Evolutionary conservation across 768 basidiomycete species (phyloP).

Genomic region (Auricularia auricula-judae): DNA sequence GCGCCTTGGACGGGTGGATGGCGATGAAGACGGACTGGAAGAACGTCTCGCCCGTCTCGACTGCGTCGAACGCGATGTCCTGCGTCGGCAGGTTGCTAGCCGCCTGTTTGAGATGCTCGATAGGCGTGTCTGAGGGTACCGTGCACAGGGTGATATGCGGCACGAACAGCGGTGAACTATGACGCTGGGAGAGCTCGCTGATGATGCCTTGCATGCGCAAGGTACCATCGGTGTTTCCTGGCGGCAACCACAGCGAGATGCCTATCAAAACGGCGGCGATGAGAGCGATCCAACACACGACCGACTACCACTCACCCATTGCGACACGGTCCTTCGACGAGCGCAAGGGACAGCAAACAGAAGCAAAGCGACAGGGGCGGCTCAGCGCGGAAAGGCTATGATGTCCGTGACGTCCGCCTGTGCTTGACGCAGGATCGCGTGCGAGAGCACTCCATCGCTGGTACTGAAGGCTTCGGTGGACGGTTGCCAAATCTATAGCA

Average conservation of each 20-base stretch:
- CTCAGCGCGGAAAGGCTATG: too few species aligned
- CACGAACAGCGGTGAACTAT: conserved; percentile 43
- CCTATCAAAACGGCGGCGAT: conserved; percentile 24
- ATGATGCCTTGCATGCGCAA: conserved; percentile 16
- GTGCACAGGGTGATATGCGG: conserved; percentile 64
- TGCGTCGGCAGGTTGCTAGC: conserved; percentile 27
- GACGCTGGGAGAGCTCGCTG: neutral
- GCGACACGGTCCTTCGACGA: too few species aligned
- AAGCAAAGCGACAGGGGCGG: too few species aligned
- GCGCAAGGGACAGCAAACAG: too few species aligned
- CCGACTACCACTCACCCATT: too few species aligned
- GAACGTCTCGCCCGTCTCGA: conserved; percentile 51
- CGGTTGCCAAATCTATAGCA: too few species aligned
- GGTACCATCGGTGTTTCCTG: conserved; percentile 16
- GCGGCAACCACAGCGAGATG: conserved; percentile 62
- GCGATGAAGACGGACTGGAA: conserved; percentile 61
- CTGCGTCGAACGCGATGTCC: conserved; percentile 37
- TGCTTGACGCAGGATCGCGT: too few species aligned
- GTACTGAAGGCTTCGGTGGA: too few species aligned
- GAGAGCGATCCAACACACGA: too few species aligned
- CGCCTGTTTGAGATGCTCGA: conserved; percentile 21
- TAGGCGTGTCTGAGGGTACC: conserved; percentile 22
- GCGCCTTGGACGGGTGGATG: conserved; percentile 32
- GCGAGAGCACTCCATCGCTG: too few species aligned
- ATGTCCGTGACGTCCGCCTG: too few species aligned